These are phyloP conservation scores for Nigrospora oryzae DNA, from an alignment of 2,329 filamentous ascomycete genomes.

Conservation along the genomic window DNA sequence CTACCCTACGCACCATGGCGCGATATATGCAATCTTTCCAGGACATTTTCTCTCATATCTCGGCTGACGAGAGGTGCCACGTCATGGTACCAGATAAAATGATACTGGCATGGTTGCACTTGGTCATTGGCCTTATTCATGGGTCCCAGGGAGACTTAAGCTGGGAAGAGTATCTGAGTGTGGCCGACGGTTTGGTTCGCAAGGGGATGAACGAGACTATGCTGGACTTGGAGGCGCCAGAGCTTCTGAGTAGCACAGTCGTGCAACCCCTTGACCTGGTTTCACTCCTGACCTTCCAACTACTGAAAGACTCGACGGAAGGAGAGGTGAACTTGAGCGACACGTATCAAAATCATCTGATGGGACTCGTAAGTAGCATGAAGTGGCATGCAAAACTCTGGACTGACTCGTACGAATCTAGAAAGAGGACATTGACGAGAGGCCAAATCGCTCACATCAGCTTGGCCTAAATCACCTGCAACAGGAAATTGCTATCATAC, in stretches of 20 bases:
- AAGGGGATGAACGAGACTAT: slow-evolving; percentile 28
- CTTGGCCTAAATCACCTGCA: slow-evolving; percentile 29
- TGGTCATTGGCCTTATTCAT: slow-evolving; percentile 27
- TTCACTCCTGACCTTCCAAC: slow-evolving; percentile 26
- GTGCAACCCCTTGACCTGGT: slow-evolving; percentile 33
- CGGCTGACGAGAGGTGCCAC: slow-evolving; percentile 15
- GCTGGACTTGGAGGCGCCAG: slow-evolving; percentile 18
- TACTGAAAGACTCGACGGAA: slow-evolving; percentile 29
- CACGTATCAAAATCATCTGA: slow-evolving; percentile 33
- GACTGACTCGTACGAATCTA: slow-evolving; percentile 11
- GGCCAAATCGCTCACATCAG: slow-evolving; percentile 30
- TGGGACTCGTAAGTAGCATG: slow-evolving; percentile 24
- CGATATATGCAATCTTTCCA: slow-evolving; percentile 9
- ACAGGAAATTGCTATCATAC: slow-evolving; percentile 30
- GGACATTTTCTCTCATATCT: slow-evolving; percentile 10
- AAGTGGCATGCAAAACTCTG: neutral
- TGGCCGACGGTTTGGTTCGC: slow-evolving; percentile 20
- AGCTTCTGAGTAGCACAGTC: slow-evolving; percentile 25
- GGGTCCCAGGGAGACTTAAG: slow-evolving; percentile 9
- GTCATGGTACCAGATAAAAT: slow-evolving; percentile 26
- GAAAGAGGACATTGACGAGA: slow-evolving; percentile 31
- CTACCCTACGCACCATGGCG: slow-evolving; percentile 6
- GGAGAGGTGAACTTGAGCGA: slow-evolving; percentile 28
- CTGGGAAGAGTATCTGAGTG: slow-evolving; percentile 20
- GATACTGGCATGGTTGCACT: slow-evolving; percentile 30